Evolutionary conservation across 768 basidiomycete species (phyloP).

Genomic region (Serendipita sp.): DNA sequence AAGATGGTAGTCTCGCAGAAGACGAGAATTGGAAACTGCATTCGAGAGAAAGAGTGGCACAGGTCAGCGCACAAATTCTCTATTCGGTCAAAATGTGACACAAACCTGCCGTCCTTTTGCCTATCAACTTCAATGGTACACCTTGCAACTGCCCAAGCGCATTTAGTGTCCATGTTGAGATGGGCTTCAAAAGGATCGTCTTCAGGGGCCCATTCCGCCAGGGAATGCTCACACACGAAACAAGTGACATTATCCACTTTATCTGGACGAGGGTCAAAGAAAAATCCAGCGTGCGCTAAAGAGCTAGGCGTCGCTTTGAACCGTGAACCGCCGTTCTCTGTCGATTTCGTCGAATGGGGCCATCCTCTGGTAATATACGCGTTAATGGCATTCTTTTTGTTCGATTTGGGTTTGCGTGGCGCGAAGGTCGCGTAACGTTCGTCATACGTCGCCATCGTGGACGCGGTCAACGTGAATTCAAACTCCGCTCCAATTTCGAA

Average conservation of each 20-base stretch:
- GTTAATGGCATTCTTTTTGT: background rate
- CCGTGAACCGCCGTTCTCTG: background rate
- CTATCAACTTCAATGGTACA: constrained; percentile 40
- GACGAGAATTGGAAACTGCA: constrained; percentile 44
- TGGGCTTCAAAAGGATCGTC: constrained; percentile 86
- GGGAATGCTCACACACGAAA: constrained; percentile 65
- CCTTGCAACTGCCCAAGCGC: constrained; percentile 68
- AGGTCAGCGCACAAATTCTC: constrained; percentile 42
- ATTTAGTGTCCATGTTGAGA: constrained; percentile 49
- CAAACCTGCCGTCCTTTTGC: constrained; percentile 6
- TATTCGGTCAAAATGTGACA: constrained; percentile 22
- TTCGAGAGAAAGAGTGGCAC: background rate
- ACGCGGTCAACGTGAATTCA: background rate
- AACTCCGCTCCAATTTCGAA: background rate
- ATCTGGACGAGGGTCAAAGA: constrained; percentile 50
- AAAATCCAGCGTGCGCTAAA: constrained; percentile 84
- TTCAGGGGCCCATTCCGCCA: constrained; percentile 68
- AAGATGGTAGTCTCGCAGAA: constrained; percentile 45
- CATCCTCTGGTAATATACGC: constrained; percentile 24
- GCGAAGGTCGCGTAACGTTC: background rate
- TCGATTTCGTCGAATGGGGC: constrained; percentile 43
- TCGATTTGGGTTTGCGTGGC: background rate
- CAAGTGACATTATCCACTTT: constrained; percentile 67
- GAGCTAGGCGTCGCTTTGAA: constrained; percentile 55
- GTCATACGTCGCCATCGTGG: constrained; percentile 3